Evolutionary conservation across 208 protist genomes (phyloP).

Genomic region (Trypanosoma mega): DNA sequence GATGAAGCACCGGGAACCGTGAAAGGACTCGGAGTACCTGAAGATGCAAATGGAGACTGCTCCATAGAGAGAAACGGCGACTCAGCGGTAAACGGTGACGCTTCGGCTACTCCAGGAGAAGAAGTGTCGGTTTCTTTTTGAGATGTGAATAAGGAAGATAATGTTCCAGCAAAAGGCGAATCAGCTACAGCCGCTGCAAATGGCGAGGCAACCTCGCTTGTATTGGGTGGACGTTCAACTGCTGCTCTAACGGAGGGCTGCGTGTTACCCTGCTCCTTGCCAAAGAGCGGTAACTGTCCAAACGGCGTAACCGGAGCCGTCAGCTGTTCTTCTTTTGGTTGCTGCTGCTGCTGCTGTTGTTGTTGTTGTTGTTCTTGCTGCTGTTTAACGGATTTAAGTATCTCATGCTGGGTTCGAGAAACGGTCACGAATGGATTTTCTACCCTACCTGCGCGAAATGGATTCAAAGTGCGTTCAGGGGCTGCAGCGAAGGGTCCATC

Average conservation of each 20-base stretch:
- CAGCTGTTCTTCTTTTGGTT: conserved; percentile 25
- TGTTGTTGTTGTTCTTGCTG: conserved; percentile 20
- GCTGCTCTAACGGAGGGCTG: background rate
- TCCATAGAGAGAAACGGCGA: conserved; percentile 22
- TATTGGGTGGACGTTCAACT: conserved; percentile 9
- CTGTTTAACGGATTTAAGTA: conserved; percentile 17
- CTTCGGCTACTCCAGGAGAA: conserved; percentile 20
- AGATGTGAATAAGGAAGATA: conserved; percentile 30
- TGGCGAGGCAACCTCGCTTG: conserved; percentile 51
- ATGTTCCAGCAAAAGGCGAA: conserved; percentile 35
- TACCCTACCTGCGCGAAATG: conserved; percentile 40
- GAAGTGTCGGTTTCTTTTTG: conserved; percentile 5
- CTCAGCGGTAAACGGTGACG: conserved; percentile 39
- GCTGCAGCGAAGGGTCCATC: conserved; percentile 55
- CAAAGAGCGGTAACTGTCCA: conserved; percentile 82
- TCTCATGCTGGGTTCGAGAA: conserved; percentile 3
- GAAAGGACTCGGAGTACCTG: conserved; percentile 18
- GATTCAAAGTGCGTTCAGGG: conserved; percentile 36
- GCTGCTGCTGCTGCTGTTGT: conserved; percentile 4
- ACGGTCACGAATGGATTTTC: conserved; percentile 44
- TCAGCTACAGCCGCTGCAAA: conserved; percentile 32
- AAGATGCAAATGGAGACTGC: conserved; percentile 43
- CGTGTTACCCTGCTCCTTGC: conserved; percentile 32
- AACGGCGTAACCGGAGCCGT: conserved; percentile 68
- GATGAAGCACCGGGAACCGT: conserved; percentile 2